These are phyloP conservation scores for Novymonas esmeraldas DNA, from an alignment of 208 protist species.

Conservation along the genomic window DNA sequence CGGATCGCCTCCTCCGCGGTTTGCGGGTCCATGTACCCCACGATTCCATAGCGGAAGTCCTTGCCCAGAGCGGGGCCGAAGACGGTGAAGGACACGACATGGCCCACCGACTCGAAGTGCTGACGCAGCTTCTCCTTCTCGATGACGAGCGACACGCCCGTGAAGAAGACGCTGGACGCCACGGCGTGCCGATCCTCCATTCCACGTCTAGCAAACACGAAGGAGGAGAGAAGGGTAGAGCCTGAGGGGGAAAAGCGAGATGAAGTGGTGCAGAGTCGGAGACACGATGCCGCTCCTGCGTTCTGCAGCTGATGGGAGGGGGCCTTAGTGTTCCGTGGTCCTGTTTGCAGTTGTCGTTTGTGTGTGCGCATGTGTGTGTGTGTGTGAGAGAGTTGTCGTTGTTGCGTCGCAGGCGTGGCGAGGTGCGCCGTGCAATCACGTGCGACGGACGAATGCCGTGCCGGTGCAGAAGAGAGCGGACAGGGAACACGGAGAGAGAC, in stretches of 20 bases:
- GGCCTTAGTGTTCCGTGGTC: too few species aligned
- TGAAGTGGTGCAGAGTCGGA: too few species aligned
- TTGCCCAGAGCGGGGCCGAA: conserved; percentile 61
- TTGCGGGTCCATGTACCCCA: conserved; percentile 77
- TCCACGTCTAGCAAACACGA: not conserved
- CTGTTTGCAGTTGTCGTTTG: too few species aligned
- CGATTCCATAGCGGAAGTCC: conserved; percentile 79
- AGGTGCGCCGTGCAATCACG: too few species aligned
- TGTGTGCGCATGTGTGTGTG: not conserved
- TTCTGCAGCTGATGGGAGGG: too few species aligned
- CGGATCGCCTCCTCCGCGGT: conserved; percentile 78
- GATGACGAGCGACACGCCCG: conserved; percentile 74
- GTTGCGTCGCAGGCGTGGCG: not conserved
- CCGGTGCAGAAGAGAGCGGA: too few species aligned
- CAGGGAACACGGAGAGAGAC: too few species aligned
- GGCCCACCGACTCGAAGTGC: conserved; percentile 86
- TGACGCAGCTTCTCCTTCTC: conserved; percentile 62
- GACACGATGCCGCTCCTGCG: too few species aligned
- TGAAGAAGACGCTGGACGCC: conserved; percentile 77
- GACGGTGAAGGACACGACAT: conserved; percentile 74
- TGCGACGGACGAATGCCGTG: too few species aligned
- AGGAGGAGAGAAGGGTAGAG: not conserved
- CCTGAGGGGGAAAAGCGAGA: not conserved
- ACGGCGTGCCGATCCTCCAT: conserved; percentile 25
- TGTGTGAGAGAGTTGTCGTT: not conserved